phyloP scores from a whole-genome alignment of 2,329 filamentous ascomycete genomes.

The Rhytidhysteron rufulum region DNA sequence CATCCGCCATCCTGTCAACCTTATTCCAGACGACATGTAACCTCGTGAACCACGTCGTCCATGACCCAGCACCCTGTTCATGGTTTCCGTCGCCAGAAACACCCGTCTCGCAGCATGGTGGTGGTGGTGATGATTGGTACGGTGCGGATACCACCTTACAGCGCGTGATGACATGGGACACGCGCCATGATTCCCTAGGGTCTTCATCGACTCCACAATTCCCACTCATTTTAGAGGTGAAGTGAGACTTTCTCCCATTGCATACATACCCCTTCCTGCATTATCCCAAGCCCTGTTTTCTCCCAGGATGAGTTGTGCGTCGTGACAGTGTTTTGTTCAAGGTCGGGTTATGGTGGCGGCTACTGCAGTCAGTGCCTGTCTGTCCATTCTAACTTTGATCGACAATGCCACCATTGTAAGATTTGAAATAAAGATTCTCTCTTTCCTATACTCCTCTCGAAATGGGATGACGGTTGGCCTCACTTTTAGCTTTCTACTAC shows the following conservation, averaged over 20 bases:
- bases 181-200: too few species aligned
- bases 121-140: background rate
- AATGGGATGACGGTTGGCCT: background rate
- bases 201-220: conserved; percentile 5
- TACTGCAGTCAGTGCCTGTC: too few species aligned
- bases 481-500: too few species aligned
- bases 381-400: too few species aligned
- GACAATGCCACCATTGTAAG: too few species aligned
- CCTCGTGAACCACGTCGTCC: background rate
- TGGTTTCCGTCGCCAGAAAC: background rate
- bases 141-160: background rate
- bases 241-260: conserved; percentile 13
- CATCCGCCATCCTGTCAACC: background rate
- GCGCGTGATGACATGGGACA: conserved; percentile 6
- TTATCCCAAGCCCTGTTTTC: background rate
- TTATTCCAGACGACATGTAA: background rate
- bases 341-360: too few species aligned
- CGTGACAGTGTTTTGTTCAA: too few species aligned
- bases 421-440: too few species aligned
- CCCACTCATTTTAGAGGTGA: conserved; percentile 14
- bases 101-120: background rate
- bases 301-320: too few species aligned
- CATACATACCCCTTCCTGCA: conserved; percentile 1
- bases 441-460: too few species aligned
- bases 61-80: background rate